phyloP scores from a whole-genome alignment of 257 asterid genomes.

The Ballota nigra region DNA sequence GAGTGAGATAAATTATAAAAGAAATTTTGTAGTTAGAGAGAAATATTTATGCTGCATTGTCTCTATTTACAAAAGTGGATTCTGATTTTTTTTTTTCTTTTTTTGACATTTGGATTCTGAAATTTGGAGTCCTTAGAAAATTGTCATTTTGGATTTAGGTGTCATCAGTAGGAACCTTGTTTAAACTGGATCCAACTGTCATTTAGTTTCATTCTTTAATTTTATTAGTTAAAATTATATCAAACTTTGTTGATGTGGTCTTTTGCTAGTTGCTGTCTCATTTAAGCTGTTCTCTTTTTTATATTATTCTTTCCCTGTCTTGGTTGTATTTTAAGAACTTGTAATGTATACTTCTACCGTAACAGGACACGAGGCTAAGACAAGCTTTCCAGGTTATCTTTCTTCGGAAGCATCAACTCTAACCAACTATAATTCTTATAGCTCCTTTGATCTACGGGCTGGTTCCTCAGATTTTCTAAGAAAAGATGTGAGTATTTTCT shows the following conservation, averaged over 20 bases:
- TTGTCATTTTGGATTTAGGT: not conserved
- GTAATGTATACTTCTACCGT: slow-evolving; percentile 19
- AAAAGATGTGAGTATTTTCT: slow-evolving; percentile 46
- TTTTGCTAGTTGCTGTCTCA: not conserved
- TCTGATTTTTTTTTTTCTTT: not conserved
- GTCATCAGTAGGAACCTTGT: not conserved
- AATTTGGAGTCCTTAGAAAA: not conserved
- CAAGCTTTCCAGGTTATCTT: slow-evolving; percentile 52
- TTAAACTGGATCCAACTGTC: not conserved
- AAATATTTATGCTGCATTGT: not conserved
- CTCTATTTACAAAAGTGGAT: not conserved
- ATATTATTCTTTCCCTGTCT: not conserved
- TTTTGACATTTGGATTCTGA: no score
- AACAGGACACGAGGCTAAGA: slow-evolving; percentile 40
- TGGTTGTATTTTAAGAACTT: slow-evolving; percentile 5
- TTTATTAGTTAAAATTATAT: not conserved
- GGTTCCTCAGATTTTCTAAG: slow-evolving; percentile 40
- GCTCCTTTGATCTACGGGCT: slow-evolving; percentile 37
- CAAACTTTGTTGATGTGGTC: not conserved
- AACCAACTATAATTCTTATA: slow-evolving; percentile 36
- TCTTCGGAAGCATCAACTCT: slow-evolving; percentile 50
- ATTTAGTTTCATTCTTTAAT: not conserved
- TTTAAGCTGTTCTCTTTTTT: not conserved
- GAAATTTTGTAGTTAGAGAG: not conserved
- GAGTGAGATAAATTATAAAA: not conserved